Evolutionary conservation across 306 rosid species (phyloP), one percentile per base, ranked within the genome.

Genomic region (Quercus rubra): DNA sequence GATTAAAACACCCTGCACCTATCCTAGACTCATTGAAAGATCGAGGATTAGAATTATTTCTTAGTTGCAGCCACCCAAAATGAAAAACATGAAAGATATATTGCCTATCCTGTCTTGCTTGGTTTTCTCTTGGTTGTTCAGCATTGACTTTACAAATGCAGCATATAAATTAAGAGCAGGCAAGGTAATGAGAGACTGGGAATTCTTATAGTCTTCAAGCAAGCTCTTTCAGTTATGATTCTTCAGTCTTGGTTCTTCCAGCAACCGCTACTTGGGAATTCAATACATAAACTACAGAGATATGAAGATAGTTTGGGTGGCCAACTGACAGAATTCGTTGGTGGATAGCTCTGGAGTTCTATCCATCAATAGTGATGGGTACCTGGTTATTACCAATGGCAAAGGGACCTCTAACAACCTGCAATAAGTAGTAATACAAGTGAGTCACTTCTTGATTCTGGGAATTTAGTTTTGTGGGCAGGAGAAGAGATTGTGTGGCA

Each of bases 251-350:
- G 61, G 21, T 51, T 52, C 1, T 17, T 51, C 41, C 21, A 23
- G 62, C 18, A 51, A 72, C 5, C 18, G 62, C 61, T 49, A 72
- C 51, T 52, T 51, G 43, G 76, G 76, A 14, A 25, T 72, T 23
- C 61, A 52, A 15, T 52, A 14, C 61, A 72, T 25, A 15, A 35
- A 15, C 46, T 41, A 41, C 46, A 41, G 3, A 41, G 77, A 55
- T 3, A 3, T 52, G 62, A 72, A 74, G 67, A 17, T 55, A 17
- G 67, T 55, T 73, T 73, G 77, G 77, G 77, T 73, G 28, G 77
- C 67, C 51, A 55, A 73, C 63, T 5, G 19, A 27, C 62, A 72
- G 15, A 72, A 51, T 55, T 51, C 68, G 8, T 30, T 55, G 49
- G 1, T 5, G 4, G 31, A 74, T 56, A 55, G 62, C 41, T 25